Percentiles rank a stretch among this genome's conserved stretches.
phyloP scores from a whole-genome alignment of 805 yeast species.

The Saccharomycopsis sp. region DNA sequence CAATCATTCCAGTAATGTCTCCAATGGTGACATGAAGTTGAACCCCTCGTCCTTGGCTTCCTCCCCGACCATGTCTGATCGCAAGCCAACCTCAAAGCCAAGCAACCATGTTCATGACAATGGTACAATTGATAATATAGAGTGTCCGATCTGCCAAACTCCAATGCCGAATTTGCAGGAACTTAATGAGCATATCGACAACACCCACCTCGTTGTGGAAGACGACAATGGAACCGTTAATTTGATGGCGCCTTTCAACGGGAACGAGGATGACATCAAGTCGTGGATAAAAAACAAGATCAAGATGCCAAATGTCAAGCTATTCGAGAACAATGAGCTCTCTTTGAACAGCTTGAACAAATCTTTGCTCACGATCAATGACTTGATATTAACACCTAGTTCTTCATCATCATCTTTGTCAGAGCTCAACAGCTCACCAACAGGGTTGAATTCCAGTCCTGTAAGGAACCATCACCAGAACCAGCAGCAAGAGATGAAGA shows the following conservation, averaged over 20 bases:
- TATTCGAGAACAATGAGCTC: slow-evolving; percentile 6
- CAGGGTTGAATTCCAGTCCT: too few relatives aligned
- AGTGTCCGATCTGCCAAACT: slow-evolving; percentile 13
- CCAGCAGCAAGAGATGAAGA: not conserved
- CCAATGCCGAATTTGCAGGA: slow-evolving; percentile 2
- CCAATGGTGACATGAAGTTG: too few relatives aligned
- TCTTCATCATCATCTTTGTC: slow-evolving; percentile 7
- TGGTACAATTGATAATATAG: not conserved
- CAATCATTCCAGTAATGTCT: too few relatives aligned
- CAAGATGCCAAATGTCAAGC: slow-evolving; percentile 6
- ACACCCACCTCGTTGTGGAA: slow-evolving; percentile 7
- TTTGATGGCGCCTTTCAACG: not conserved
- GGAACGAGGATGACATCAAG: slow-evolving; percentile 12
- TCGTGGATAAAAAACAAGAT: slow-evolving; percentile 17
- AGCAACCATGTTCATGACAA: too few relatives aligned
- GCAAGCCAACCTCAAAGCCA: too few relatives aligned
- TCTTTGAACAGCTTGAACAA: slow-evolving; percentile 10
- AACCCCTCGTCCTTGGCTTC: too few relatives aligned
- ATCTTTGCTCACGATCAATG: slow-evolving; percentile 11
- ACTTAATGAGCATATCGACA: slow-evolving; percentile 14
- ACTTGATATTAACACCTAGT: slow-evolving; percentile 8
- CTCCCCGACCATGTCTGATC: too few relatives aligned
- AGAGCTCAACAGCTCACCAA: not conserved
- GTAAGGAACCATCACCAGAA: too few relatives aligned
- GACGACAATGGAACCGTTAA: too few relatives aligned